Evolutionary conservation across 345 rosid genomes (phyloP), one percentile per base, ranked within the genome.

Genomic region (Hevea brasiliensis): DNA sequence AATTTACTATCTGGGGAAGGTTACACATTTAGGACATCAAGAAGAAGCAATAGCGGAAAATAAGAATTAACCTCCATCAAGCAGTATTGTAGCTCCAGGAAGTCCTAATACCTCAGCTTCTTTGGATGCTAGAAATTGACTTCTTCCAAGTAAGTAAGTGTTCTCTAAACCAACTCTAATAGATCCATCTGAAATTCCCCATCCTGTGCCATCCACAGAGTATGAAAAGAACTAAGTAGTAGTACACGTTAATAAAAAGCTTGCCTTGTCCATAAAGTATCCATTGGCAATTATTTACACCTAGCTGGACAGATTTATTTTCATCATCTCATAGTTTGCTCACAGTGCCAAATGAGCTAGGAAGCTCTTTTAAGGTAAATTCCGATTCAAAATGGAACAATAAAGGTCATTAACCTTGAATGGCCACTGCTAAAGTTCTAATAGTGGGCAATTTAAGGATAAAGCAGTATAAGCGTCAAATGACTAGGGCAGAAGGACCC

Each of bases 51-150:
- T 14, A 35, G 68, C 17, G 41, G 44, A 75, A 61, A 13, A 24
- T n/a, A 42, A 67, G 56, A 50, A 73, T 24, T 61, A 70, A 91
- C 98, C 98, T 88, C 97, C 99, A 87, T 95, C 99, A 40, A 92
- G 85, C 75, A 92, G 83, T 74, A 95, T 63, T 44, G 90, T 87
- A 6, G 88, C 87, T 81, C 92, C 91, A 0, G 83, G 81, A 65
- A 92, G 67, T 48, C 89, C 88, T 81, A 95, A 75, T 7, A 80
- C 66, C 71, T 86, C 87, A 4, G 88, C 88, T 84, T 92, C 94
- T 72, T 79, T 68, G 51, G 80, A 72, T 44, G 88, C 76, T 47
- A 92, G 80, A 79, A 90, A 88, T 70, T 95, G 99, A 72, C 89
- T 85, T 89, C 99, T 87, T 70, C 99, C 99, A 47, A 78, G 89